A percentile compares a stretch with the other conserved stretches of the same genome.
Conservation (phyloP, 106 monocot genomes). For the Dactylorhiza incarnata region DNA sequence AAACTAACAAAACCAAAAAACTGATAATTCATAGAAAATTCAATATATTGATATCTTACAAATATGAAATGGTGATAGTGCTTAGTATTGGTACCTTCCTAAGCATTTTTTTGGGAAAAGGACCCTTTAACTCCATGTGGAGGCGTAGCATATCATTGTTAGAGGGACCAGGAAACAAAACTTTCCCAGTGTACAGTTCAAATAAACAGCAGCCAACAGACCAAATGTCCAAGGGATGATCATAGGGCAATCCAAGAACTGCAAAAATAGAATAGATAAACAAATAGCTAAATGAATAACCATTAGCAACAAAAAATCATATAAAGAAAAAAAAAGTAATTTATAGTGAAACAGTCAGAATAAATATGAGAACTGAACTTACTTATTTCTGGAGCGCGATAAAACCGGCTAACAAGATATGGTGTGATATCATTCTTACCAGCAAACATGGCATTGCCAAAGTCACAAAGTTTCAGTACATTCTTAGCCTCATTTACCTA, state of each 20-base stretch:
- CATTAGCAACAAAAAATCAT: neutral
- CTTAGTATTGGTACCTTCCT: conserved; percentile 51
- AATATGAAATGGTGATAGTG: neutral
- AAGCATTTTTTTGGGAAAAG: conserved; percentile 97
- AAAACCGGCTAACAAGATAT: conserved; percentile 97
- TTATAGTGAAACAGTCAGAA: neutral
- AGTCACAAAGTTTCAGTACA: conserved; percentile 95
- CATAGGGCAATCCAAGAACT: conserved; percentile 95
- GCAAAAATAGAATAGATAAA: conserved; percentile 20
- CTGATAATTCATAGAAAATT: neutral
- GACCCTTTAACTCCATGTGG: conserved; percentile 94
- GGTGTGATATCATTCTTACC: conserved; percentile 97
- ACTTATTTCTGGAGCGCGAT: conserved; percentile 99
- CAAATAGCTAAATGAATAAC: conserved; percentile 3
- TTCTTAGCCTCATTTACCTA: conserved; percentile 95
- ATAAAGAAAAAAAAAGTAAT: neutral
- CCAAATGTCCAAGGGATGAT: conserved; percentile 97
- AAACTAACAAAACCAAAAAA: too few relatives aligned
- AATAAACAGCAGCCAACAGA: conserved; percentile 97
- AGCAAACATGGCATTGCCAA: conserved; percentile 97
- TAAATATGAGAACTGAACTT: conserved; percentile 17
- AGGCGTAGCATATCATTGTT: conserved; percentile 99
- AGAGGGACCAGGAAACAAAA: conserved; percentile 87
- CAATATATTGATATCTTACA: neutral
- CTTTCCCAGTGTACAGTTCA: conserved; percentile 90